phyloP scores from a whole-genome alignment of 352 stramenopile genomes.

The Globisporangium yorkense region DNA sequence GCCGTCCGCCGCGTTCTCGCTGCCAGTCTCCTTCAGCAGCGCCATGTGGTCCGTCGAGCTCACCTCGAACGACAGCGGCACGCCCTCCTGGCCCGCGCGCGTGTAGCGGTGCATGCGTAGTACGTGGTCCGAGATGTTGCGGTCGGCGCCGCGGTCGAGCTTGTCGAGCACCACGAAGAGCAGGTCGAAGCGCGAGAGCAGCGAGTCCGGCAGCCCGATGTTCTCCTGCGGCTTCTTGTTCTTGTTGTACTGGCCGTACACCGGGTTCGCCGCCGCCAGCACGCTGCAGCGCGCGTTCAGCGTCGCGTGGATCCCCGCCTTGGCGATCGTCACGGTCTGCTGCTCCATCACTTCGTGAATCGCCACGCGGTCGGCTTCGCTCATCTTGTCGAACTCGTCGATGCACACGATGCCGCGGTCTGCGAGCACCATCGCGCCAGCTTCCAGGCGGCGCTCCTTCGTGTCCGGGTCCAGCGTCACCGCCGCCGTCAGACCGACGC shows the following conservation, averaged over 20 bases:
- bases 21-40: conserved; percentile 54
- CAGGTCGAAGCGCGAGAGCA: conserved; percentile 99
- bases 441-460: conserved; percentile 92
- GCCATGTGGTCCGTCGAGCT: conserved; percentile 79
- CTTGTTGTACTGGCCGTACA: conserved; percentile 99
- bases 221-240: conserved; percentile 98
- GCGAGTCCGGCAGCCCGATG: conserved; percentile 98
- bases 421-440: conserved; percentile 97
- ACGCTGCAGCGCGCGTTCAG: conserved; percentile 99
- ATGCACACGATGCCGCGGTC: conserved; percentile 99
- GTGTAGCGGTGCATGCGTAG: conserved; percentile 96
- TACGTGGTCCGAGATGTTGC: conserved; percentile 97
- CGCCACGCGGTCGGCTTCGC: conserved; percentile 92
- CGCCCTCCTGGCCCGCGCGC: conserved; percentile 77
- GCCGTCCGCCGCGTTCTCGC: conserved; percentile 36
- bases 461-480: conserved; percentile 97
- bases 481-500: conserved; percentile 96
- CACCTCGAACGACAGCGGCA: conserved; percentile 86
- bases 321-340: conserved; percentile 97
- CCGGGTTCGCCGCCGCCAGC: conserved; percentile 97
- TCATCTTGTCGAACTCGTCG: conserved; percentile 97
- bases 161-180: conserved; percentile 99
- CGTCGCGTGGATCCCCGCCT: conserved; percentile 99
- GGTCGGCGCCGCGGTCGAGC: conserved; percentile 92
- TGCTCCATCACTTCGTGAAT: conserved; percentile 99